Conservation (phyloP, 2,329 filamentous ascomycete species). For the Aspergillus bombycis region DNA sequence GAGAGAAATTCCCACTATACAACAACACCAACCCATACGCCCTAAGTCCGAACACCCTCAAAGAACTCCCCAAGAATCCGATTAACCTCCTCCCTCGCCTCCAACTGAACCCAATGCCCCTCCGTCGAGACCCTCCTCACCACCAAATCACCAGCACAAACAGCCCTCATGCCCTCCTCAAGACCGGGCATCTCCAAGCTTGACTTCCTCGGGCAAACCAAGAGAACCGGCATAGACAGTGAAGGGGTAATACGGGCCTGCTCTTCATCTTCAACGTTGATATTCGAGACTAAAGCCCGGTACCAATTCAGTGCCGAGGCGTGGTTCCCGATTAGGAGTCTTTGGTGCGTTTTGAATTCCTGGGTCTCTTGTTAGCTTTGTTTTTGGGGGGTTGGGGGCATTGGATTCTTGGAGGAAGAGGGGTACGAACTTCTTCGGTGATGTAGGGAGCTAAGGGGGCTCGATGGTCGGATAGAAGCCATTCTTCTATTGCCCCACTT, state of each 20-base stretch:
- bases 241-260: slow-evolving; percentile 16
- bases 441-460: slow-evolving; percentile 23
- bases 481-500: slow-evolving; percentile 23
- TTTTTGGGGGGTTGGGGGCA: neutral
- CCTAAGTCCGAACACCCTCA: neutral
- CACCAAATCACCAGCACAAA: slow-evolving; percentile 19
- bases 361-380: slow-evolving; percentile 7
- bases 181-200: slow-evolving; percentile 16
- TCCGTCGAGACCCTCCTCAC: slow-evolving; percentile 19
- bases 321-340: slow-evolving; percentile 25
- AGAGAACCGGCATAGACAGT: slow-evolving; percentile 24
- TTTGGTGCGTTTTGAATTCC: slow-evolving; percentile 24
- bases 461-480: slow-evolving; percentile 23
- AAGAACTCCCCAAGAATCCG: slow-evolving; percentile 22
- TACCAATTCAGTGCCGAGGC: slow-evolving; percentile 31
- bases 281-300: slow-evolving; percentile 20
- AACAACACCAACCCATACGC: neutral
- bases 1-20: neutral
- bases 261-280: slow-evolving; percentile 20
- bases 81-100: slow-evolving; percentile 29
- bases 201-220: slow-evolving; percentile 19
- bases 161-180: slow-evolving; percentile 18
- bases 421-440: slow-evolving; percentile 20
- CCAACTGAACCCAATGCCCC: slow-evolving; percentile 32
- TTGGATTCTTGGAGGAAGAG: neutral